These are phyloP conservation scores for Oryza australiensis DNA, from an alignment of 176 grass and related monocot genomes.

Conservation along the genomic window DNA sequence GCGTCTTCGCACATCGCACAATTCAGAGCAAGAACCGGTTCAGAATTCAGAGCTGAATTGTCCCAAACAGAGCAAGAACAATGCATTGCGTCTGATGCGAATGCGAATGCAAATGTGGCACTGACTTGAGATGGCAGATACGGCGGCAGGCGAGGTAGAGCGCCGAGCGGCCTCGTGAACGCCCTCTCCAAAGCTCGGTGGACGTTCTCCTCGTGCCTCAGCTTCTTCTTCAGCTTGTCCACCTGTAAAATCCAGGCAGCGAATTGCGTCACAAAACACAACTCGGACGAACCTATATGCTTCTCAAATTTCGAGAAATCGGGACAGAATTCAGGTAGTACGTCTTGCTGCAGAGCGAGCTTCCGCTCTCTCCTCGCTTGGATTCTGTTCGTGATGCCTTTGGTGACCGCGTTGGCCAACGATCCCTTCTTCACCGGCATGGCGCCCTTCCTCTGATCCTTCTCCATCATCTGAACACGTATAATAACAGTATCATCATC, in stretches of 20 bases:
- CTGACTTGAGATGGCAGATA: slow-evolving; percentile 85
- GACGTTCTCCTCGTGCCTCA: slow-evolving; percentile 94
- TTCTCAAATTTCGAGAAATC: background rate
- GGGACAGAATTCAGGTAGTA: slow-evolving; percentile 36
- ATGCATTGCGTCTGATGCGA: background rate
- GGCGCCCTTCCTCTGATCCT: slow-evolving; percentile 60
- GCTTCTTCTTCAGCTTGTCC: slow-evolving; percentile 94
- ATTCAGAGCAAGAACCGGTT: slow-evolving; percentile 16
- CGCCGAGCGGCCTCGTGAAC: slow-evolving; percentile 91
- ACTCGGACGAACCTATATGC: background rate
- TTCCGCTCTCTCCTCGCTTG: slow-evolving; percentile 82
- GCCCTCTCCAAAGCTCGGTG: slow-evolving; percentile 94
- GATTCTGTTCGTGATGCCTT: slow-evolving; percentile 42
- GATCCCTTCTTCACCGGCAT: slow-evolving; percentile 38
- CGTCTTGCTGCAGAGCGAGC: slow-evolving; percentile 94
- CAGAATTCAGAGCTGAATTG: slow-evolving; percentile 28
- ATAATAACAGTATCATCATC: slow-evolving; percentile 23
- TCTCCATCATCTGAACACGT: slow-evolving; percentile 63
- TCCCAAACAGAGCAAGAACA: background rate
- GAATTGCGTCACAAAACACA: slow-evolving; percentile 22
- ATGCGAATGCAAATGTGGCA: background rate
- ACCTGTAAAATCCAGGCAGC: slow-evolving; percentile 59
- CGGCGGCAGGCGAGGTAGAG: slow-evolving; percentile 92
- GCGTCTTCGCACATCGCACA: slow-evolving; percentile 49
- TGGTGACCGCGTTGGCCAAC: slow-evolving; percentile 4